Evolutionary conservation across 2,329 filamentous ascomycete species (phyloP), one percentile per base, ranked within the genome.

Genomic region (Colletotrichum limetticola): DNA sequence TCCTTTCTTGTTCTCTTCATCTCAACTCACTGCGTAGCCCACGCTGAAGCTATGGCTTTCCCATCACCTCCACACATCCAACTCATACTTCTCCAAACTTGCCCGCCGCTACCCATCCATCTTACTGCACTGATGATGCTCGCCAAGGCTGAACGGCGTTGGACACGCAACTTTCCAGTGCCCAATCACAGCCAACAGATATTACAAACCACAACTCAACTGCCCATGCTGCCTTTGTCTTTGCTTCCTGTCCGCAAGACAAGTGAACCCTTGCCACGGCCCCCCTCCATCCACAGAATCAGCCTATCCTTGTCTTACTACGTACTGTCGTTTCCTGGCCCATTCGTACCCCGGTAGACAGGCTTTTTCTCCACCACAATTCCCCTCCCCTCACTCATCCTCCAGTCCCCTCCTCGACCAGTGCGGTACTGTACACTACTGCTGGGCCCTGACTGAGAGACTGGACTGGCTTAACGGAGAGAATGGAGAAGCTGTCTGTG

Each of bases 141-240:
- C 60, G 71, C 66, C 71, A 71, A 73, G 71, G 71, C 71, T 73
- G 66, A 66, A 71, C 14, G 19, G 52, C 56, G 28, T 55, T 65
- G 60, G 66, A 42, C 30, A 26, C n/a, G 61, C 63, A 46, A 55
- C 53, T 24, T 49, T 12, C 24, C n/a, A 22, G 24, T 57, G 7
- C 24, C 71, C 66, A 61, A 66, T 73, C 46, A 63, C 42, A 11
- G 24, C 55, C 19, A 30, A 11, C 14, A 26, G 49, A 16, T 19
- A 35, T 19, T n/a, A 58, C 67, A 35, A 28, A 35, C 46, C 46
- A 58, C 52, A 49, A 42, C 37, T 42, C 30, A 12, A 12, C 32
- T 35, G 37, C 37, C 37, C 37, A 16, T 42, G 11, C 19, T 14
- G 22, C 11, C 24, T 32, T 57, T 46, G 63, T 61, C 57, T 37